Evolutionary conservation across 768 basidiomycete genomes (phyloP).

Genomic region (Macrolepiota fuliginosa): DNA sequence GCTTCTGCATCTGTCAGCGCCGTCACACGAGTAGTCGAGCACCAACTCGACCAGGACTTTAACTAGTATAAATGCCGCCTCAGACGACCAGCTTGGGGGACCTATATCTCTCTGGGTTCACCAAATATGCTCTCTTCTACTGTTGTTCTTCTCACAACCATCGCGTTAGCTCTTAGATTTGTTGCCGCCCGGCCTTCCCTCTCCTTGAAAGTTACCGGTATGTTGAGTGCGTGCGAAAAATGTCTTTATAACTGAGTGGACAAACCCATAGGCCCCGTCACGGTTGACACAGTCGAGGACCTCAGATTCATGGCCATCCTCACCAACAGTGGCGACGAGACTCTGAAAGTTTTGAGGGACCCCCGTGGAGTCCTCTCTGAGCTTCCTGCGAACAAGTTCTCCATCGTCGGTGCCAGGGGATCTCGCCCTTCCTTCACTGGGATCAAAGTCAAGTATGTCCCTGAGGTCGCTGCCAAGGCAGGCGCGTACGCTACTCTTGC

Average conservation of each 20-base stretch:
- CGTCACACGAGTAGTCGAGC: neutral
- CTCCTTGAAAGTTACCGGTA: neutral
- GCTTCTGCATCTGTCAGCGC: neutral
- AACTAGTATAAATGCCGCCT: neutral
- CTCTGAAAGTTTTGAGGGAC: conserved; percentile 43
- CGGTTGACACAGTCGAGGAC: conserved; percentile 33
- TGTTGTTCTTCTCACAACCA: neutral
- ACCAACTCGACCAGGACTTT: neutral
- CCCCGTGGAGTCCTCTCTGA: conserved; percentile 36
- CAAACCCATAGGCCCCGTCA: conserved; percentile 25
- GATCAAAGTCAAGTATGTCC: conserved; percentile 43
- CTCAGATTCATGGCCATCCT: conserved; percentile 37
- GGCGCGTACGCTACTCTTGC: conserved; percentile 34
- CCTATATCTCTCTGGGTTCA: neutral
- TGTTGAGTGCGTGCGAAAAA: neutral
- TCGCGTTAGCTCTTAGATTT: neutral
- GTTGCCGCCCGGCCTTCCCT: neutral
- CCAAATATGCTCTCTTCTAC: neutral
- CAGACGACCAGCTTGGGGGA: neutral
- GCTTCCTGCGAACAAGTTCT: conserved; percentile 40
- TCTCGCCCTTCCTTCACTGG: conserved; percentile 37
- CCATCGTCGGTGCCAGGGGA: conserved; percentile 31
- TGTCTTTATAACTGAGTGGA: neutral
- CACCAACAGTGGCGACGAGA: conserved; percentile 45
- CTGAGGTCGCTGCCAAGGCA: conserved; percentile 26